A percentile compares a stretch with the other conserved stretches of the same genome.
Evolutionary conservation across 305 asterid genomes (phyloP).

Genomic region (Solanum hybrid): DNA sequence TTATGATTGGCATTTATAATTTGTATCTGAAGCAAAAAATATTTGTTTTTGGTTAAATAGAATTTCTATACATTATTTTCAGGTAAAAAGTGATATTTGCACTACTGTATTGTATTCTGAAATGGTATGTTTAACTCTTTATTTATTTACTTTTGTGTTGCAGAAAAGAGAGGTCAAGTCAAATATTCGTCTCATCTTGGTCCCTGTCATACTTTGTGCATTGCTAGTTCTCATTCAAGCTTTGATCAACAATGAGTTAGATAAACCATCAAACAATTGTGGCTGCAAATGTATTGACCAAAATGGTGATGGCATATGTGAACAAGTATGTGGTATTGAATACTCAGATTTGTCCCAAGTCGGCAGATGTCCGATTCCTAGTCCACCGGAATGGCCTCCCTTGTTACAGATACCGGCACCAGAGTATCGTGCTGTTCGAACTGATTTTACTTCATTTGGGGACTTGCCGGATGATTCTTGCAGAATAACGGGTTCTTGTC

Average conservation of each 20-base stretch:
- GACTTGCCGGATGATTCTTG: constrained; percentile 76
- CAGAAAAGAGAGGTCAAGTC: constrained; percentile 70
- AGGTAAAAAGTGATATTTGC: not conserved
- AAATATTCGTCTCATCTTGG: constrained; percentile 46
- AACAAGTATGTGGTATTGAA: constrained; percentile 66
- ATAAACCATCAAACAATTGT: constrained; percentile 68
- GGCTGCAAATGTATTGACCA: constrained; percentile 82
- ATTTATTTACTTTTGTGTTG: constrained; percentile 10
- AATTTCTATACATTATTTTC: not conserved
- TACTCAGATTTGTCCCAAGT: constrained; percentile 70
- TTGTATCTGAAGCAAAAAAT: not conserved
- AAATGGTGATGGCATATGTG: constrained; percentile 69
- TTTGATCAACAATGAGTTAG: constrained; percentile 54
- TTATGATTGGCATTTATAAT: not conserved
- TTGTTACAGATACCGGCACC: constrained; percentile 61
- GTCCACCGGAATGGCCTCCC: constrained; percentile 80
- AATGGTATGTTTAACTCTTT: not conserved
- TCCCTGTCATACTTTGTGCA: constrained; percentile 57
- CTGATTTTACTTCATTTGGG: constrained; percentile 29
- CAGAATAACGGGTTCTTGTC: constrained; percentile 72
- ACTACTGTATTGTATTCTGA: not conserved
- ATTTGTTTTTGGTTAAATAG: not conserved
- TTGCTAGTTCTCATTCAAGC: constrained; percentile 66
- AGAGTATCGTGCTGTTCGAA: constrained; percentile 67
- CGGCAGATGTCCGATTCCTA: constrained; percentile 53